Conservation (phyloP, 1,284 basidiomycete species). For the Melanopsichium pennsylvanicum region DNA sequence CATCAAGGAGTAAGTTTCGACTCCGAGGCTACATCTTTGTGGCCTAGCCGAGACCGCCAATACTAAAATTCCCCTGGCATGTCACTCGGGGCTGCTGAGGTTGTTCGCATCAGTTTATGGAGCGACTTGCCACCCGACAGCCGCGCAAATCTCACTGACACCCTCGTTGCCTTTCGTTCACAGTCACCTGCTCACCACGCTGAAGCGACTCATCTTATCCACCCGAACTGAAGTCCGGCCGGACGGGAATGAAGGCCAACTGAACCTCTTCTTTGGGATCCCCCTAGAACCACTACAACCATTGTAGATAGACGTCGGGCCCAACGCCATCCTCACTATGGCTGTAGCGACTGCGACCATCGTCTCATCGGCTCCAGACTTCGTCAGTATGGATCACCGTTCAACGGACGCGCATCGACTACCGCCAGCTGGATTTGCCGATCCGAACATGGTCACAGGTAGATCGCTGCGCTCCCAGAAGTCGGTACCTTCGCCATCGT, state of each 20-base stretch:
- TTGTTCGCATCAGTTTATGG: neutral
- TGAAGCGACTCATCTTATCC: neutral
- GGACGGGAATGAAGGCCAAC: conserved; percentile 20
- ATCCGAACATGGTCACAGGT: conserved; percentile 2
- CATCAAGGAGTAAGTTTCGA: conserved; percentile 12
- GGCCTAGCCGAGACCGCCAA: no score
- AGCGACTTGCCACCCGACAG: neutral
- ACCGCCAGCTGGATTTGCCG: conserved; percentile 7
- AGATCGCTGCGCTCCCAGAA: conserved; percentile 21
- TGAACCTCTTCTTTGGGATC: conserved; percentile 3
- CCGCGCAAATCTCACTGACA: neutral
- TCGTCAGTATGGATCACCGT: conserved; percentile 32
- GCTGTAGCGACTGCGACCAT: conserved; percentile 34
- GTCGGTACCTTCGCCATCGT: conserved; percentile 24
- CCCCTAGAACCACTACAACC: neutral
- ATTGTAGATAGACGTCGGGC: neutral
- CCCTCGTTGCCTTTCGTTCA: neutral
- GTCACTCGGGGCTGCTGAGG: no score
- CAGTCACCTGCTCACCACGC: neutral
- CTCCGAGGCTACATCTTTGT: neutral
- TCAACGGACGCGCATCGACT: conserved; percentile 20
- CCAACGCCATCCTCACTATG: conserved; percentile 15
- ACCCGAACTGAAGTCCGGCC: neutral
- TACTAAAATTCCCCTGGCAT: no score
- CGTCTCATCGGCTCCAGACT: conserved; percentile 31